phyloP scores from a whole-genome alignment of 345 rosid species.

The Gossypium sturtianum region DNA sequence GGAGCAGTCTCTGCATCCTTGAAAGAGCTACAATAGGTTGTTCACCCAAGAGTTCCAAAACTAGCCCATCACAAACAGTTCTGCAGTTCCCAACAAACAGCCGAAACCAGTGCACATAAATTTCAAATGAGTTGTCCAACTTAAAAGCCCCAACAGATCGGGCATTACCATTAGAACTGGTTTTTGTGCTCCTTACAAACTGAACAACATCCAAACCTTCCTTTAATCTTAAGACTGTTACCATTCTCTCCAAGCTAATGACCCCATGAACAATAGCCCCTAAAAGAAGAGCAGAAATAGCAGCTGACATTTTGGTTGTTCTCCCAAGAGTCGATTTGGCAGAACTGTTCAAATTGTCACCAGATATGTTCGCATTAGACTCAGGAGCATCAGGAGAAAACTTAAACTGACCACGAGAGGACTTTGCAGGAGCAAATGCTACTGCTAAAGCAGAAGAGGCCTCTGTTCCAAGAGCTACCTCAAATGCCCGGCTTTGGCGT shows the following conservation, averaged over 20 bases:
- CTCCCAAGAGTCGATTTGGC: slow-evolving; percentile 39
- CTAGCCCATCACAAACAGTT: slow-evolving; percentile 75
- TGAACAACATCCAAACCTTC: slow-evolving; percentile 84
- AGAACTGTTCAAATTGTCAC: slow-evolving; percentile 42
- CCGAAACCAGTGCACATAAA: slow-evolving; percentile 84
- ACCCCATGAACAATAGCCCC: slow-evolving; percentile 86
- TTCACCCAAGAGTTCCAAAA: slow-evolving; percentile 87
- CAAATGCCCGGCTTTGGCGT: slow-evolving; percentile 91
- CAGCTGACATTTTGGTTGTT: slow-evolving; percentile 62
- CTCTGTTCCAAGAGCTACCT: slow-evolving; percentile 93
- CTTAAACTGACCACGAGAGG: slow-evolving; percentile 76
- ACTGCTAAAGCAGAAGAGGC: slow-evolving; percentile 70
- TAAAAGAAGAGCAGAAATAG: slow-evolving; percentile 76
- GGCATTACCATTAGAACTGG: slow-evolving; percentile 77
- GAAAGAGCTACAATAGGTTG: slow-evolving; percentile 75
- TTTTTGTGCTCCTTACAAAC: slow-evolving; percentile 59
- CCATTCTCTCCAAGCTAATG: slow-evolving; percentile 88
- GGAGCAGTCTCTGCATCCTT: slow-evolving; percentile 90
- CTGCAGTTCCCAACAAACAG: slow-evolving; percentile 84
- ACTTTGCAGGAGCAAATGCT: slow-evolving; percentile 64
- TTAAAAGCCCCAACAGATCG: slow-evolving; percentile 57
- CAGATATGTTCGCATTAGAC: slow-evolving; percentile 37
- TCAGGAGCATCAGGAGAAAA: slow-evolving; percentile 68
- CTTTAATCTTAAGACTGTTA: slow-evolving; percentile 69
- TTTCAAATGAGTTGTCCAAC: slow-evolving; percentile 62